Percentiles rank a stretch among this genome's conserved stretches.
These are phyloP conservation scores for Plasmodium inui DNA, from an alignment of 169 alveolate species.

Conservation along the genomic window DNA sequence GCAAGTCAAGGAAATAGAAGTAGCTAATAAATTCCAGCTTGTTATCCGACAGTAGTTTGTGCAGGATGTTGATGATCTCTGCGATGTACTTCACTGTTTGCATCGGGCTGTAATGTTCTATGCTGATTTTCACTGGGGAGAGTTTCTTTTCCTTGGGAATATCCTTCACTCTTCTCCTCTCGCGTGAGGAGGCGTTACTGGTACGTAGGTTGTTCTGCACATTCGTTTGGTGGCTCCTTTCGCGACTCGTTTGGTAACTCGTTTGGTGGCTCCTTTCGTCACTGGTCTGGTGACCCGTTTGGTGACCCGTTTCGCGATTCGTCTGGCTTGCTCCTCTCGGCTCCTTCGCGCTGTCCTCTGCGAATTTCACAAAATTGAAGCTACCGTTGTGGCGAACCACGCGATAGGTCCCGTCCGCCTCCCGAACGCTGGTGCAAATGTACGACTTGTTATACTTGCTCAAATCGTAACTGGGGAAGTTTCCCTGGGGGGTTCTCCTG, in stretches of 20 bases:
- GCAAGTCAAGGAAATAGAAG: conserved; percentile 62
- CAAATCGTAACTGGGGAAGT: background rate
- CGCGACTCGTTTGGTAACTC: background rate
- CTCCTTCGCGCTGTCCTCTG: background rate
- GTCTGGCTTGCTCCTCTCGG: background rate
- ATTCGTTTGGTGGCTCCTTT: background rate
- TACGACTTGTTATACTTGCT: conserved; percentile 16
- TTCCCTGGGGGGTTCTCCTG: background rate
- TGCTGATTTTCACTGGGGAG: conserved; percentile 10
- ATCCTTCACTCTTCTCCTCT: background rate
- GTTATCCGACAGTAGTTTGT: conserved; percentile 60
- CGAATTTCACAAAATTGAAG: background rate
- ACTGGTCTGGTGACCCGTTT: background rate
- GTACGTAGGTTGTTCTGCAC: background rate
- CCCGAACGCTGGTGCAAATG: background rate
- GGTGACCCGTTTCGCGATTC: background rate
- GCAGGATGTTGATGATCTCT: conserved; percentile 53
- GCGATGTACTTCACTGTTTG: conserved; percentile 71
- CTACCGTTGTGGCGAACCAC: background rate
- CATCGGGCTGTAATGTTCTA: conserved; percentile 63
- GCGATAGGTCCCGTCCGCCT: background rate
- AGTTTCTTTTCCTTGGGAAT: background rate
- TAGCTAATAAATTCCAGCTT: conserved; percentile 63
- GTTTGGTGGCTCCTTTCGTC: background rate
- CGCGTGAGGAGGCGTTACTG: background rate